A percentile compares a stretch with the other conserved stretches of the same genome.
Evolutionary conservation across 148 eudicot genomes (phyloP).

Genomic region (Spergularia marina): DNA sequence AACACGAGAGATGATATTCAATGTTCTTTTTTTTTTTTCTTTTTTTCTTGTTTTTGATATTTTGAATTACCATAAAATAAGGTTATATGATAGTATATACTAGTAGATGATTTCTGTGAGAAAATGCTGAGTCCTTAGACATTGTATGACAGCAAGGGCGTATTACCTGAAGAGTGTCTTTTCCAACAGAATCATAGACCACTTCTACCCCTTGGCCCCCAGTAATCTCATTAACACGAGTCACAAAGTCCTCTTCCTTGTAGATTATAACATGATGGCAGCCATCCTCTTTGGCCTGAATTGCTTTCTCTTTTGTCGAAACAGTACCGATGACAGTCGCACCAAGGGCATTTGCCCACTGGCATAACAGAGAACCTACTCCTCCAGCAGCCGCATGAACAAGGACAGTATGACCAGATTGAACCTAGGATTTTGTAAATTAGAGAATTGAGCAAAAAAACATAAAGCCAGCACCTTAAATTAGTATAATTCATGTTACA

Average conservation of each 20-base stretch:
- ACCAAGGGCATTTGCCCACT: slow-evolving; percentile 84
- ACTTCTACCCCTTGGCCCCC: slow-evolving; percentile 82
- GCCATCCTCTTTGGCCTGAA: slow-evolving; percentile 85
- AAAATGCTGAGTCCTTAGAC: not conserved
- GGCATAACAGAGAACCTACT: slow-evolving; percentile 76
- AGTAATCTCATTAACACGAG: slow-evolving; percentile 72
- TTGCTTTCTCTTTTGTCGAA: slow-evolving; percentile 70
- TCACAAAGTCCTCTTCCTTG: slow-evolving; percentile 74
- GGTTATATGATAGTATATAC: too few relatives aligned
- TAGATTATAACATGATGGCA: slow-evolving; percentile 72
- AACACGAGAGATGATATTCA: too few relatives aligned
- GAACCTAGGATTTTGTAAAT: slow-evolving; percentile 51
- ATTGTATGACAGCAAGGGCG: not conserved
- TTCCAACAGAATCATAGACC: slow-evolving; percentile 88
- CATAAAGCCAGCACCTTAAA: not conserved
- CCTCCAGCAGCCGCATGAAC: slow-evolving; percentile 93
- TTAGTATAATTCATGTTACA: not conserved
- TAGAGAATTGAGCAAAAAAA: not conserved
- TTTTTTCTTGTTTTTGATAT: too few relatives aligned
- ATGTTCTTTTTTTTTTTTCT: not conserved
- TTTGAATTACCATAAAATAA: not conserved
- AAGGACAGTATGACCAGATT: slow-evolving; percentile 71
- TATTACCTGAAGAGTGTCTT: slow-evolving; percentile 76
- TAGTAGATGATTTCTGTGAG: not conserved
- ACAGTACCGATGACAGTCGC: slow-evolving; percentile 88